Conservation (phyloP, 148 eudicot species). For the Silene conica region DNA sequence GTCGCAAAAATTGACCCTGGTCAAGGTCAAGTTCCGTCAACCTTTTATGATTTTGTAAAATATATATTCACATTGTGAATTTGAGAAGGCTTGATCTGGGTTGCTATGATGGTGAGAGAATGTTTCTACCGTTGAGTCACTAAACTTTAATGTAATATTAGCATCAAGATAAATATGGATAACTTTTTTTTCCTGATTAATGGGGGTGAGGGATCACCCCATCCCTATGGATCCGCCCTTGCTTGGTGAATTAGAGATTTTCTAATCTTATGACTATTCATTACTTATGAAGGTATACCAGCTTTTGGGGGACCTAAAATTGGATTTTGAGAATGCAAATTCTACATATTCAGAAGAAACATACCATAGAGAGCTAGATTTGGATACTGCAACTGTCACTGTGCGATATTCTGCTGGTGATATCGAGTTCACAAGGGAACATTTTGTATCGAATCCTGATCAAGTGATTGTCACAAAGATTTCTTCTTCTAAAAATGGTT, state of each 20-base stretch:
- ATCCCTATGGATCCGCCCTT: no score
- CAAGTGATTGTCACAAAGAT: conserved; percentile 68
- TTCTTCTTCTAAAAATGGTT: conserved; percentile 53
- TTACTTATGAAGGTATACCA: conserved; percentile 60
- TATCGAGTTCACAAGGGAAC: conserved; percentile 57
- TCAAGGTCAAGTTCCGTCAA: no score
- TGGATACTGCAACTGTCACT: conserved; percentile 76
- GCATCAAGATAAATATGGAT: no score
- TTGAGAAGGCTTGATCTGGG: no score
- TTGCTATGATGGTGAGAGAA: no score
- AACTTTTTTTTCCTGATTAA: no score
- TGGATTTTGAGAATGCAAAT: conserved; percentile 61
- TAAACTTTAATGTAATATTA: no score
- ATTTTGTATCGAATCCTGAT: conserved; percentile 77
- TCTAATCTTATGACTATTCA: conserved; percentile 6
- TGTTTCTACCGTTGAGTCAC: no score
- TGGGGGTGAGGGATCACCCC: no score
- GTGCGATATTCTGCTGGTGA: conserved; percentile 58
- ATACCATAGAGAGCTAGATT: conserved; percentile 65
- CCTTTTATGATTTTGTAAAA: no score
- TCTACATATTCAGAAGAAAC: conserved; percentile 35
- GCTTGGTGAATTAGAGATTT: not conserved
- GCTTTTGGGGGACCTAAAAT: conserved; percentile 73
- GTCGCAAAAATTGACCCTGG: no score
- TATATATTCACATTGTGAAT: no score